phyloP scores from a whole-genome alignment of 805 yeast species.

The Teunomyces cretensis region DNA sequence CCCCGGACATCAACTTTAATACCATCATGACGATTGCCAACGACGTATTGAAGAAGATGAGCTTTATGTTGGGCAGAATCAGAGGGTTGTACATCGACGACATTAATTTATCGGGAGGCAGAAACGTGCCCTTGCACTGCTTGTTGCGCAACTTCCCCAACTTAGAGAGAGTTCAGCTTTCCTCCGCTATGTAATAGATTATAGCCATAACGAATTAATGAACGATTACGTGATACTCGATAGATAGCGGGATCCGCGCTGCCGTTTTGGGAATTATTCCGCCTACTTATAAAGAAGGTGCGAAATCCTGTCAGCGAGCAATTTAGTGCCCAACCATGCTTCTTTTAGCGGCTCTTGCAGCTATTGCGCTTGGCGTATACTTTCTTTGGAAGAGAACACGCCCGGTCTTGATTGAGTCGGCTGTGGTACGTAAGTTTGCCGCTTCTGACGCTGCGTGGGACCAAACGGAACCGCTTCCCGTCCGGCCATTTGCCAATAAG shows the following conservation, averaged over 20 bases:
- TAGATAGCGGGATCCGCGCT: not conserved
- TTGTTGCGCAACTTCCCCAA: constrained; percentile 32
- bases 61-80: constrained; percentile 32
- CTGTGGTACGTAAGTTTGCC: not conserved
- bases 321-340: not conserved
- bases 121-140: constrained; percentile 27
- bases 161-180: constrained; percentile 29
- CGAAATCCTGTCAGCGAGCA: not conserved
- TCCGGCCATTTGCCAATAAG: constrained; percentile 39
- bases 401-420: not conserved
- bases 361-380: not conserved
- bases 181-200: constrained; percentile 6
- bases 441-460: constrained; percentile 42
- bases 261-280: not conserved
- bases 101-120: constrained; percentile 26
- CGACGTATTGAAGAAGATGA: constrained; percentile 34
- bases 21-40: constrained; percentile 29
- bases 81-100: constrained; percentile 35
- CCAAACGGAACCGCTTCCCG: constrained; percentile 34
- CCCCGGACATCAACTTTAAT: constrained; percentile 23
- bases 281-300: not conserved
- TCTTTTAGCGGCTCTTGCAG: not conserved
- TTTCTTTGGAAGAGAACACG: not conserved
- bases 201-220: not conserved
- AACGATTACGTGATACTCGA: not conserved